phyloP scores from a whole-genome alignment of 1,284 basidiomycete species.

The Butyriboletus pseudospeciosus region DNA sequence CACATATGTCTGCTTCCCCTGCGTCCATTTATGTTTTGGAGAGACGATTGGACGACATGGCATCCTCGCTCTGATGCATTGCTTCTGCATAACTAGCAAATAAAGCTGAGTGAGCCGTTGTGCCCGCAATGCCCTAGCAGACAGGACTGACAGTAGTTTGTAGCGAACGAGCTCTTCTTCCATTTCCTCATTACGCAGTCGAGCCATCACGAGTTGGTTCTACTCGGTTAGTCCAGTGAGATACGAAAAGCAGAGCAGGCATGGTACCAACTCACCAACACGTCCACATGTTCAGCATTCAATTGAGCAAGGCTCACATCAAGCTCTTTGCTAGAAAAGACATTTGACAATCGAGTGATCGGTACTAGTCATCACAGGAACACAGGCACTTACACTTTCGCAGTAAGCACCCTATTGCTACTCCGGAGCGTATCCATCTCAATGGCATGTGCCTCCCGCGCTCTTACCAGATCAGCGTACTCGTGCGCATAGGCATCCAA shows the following conservation, averaged over 20 bases:
- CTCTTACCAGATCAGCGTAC: constrained; percentile 68
- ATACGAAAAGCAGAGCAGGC: neutral
- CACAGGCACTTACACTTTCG: constrained; percentile 66
- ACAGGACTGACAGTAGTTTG: constrained; percentile 70
- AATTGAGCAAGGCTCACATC: constrained; percentile 75
- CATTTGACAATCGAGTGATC: neutral
- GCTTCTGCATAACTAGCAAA: constrained; percentile 76
- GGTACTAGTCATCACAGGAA: neutral
- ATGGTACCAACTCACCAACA: constrained; percentile 49
- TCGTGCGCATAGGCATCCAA: constrained; percentile 84
- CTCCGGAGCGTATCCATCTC: constrained; percentile 79
- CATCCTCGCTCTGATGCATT: constrained; percentile 80
- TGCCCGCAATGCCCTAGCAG: neutral
- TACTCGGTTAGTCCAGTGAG: constrained; percentile 34
- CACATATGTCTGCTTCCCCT: constrained; percentile 36
- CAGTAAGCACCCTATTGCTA: constrained; percentile 70
- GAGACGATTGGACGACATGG: constrained; percentile 66
- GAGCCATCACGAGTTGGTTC: constrained; percentile 85
- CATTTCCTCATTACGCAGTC: constrained; percentile 83
- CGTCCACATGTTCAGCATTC: constrained; percentile 73
- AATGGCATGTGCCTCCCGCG: constrained; percentile 72
- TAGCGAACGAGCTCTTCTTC: constrained; percentile 89
- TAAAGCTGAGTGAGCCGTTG: neutral
- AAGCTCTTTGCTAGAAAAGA: constrained; percentile 60
- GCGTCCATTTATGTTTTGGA: constrained; percentile 36